Conservation (phyloP, 768 basidiomycete genomes). For the Tephrocybe sp. region DNA sequence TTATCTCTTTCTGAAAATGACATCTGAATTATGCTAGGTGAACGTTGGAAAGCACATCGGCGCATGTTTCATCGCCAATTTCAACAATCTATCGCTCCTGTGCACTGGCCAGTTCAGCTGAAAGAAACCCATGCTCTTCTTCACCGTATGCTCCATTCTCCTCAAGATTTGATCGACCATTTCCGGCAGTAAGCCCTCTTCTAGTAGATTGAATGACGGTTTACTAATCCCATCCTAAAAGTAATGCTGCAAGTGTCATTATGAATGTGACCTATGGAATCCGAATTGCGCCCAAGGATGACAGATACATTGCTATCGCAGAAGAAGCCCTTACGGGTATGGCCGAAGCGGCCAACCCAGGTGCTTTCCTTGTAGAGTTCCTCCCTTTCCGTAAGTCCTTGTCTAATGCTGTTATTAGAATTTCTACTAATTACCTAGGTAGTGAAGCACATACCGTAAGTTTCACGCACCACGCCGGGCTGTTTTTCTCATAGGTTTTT, state of each 20-base stretch:
- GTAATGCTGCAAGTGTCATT: conserved; percentile 48
- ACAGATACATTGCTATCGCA: conserved; percentile 48
- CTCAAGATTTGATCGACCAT: conserved; percentile 43
- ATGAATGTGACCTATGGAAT: conserved; percentile 56
- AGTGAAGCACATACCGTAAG: conserved; percentile 51
- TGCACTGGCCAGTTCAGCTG: conserved; percentile 43
- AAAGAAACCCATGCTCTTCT: conserved; percentile 44
- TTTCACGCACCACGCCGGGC: not conserved
- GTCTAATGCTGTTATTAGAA: not conserved
- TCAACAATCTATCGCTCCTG: conserved; percentile 36
- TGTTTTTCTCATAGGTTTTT: not conserved
- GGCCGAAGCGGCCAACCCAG: conserved; percentile 47
- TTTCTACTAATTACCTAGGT: not conserved
- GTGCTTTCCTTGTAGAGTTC: conserved; percentile 51
- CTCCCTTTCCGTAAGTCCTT: conserved; percentile 35
- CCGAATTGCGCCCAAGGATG: conserved; percentile 35
- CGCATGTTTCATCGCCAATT: conserved; percentile 53
- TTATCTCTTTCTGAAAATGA: not conserved
- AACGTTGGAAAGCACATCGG: conserved; percentile 50
- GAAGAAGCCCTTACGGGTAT: conserved; percentile 51
- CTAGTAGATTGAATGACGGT: not conserved
- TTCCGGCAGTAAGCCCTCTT: conserved; percentile 41
- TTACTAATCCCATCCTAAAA: conserved; percentile 17
- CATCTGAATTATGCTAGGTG: conserved; percentile 28
- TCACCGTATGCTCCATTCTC: conserved; percentile 39